Conservation (phyloP, 441 rosid species). For the Iberis amara region DNA sequence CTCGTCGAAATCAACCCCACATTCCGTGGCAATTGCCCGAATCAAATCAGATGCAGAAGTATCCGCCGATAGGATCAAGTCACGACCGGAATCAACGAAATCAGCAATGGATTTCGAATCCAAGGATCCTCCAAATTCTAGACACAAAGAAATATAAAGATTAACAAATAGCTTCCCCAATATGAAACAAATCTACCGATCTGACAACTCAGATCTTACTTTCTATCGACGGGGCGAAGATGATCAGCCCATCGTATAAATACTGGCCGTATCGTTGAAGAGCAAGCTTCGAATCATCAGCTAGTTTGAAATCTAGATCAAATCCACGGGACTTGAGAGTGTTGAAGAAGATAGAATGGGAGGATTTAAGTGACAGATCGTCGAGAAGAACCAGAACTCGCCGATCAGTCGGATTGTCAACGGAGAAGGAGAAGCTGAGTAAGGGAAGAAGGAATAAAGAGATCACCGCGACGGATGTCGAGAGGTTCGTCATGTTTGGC, state of each 20-base stretch:
- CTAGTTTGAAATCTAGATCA: constrained; percentile 68
- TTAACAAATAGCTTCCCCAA: background rate
- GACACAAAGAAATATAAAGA: background rate
- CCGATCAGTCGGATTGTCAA: constrained; percentile 54
- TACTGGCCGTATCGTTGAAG: constrained; percentile 79
- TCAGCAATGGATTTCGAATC: constrained; percentile 61
- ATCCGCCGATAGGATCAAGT: constrained; percentile 74
- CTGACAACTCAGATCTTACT: constrained; percentile 38
- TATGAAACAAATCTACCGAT: background rate
- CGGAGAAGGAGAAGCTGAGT: constrained; percentile 51
- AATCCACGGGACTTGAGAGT: constrained; percentile 66
- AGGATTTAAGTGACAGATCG: constrained; percentile 66
- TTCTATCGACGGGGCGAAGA: constrained; percentile 71
- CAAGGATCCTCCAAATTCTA: constrained; percentile 68
- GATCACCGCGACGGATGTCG: constrained; percentile 35
- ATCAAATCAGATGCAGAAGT: constrained; percentile 65
- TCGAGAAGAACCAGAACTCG: constrained; percentile 68
- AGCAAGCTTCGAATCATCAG: constrained; percentile 65
- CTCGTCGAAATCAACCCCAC: constrained; percentile 84
- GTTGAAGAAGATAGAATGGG: constrained; percentile 73
- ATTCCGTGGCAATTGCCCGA: constrained; percentile 57
- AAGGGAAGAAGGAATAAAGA: constrained; percentile 41
- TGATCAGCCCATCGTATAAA: constrained; percentile 60
- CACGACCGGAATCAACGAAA: constrained; percentile 85
- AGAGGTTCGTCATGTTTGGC: constrained; percentile 38